phyloP scores from a whole-genome alignment of 2,329 filamentous ascomycete genomes.

The Sporothrix brasiliensis region DNA sequence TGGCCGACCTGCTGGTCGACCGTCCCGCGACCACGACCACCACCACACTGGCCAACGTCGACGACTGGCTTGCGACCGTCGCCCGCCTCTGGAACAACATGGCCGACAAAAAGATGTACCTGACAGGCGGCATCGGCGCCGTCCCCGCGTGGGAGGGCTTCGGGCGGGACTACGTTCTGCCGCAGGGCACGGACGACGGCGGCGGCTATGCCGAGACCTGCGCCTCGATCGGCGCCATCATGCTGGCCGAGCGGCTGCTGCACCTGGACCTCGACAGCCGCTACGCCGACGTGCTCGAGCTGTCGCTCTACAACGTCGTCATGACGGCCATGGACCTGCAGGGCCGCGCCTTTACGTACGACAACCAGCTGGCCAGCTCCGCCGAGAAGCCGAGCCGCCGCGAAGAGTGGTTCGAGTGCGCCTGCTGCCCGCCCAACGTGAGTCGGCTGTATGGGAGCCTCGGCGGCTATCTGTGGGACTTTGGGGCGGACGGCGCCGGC shows the following conservation, averaged over 20 bases:
- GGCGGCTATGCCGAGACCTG: conserved; percentile 16
- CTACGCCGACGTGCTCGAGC: conserved; percentile 10
- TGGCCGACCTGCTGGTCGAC: background rate
- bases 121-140: background rate
- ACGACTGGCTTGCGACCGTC: background rate
- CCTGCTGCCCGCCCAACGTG: conserved; percentile 15
- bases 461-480: conserved; percentile 16
- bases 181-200: background rate
- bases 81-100: conserved; percentile 21
- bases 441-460: background rate
- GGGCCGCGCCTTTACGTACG: conserved; percentile 3
- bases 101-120: conserved; percentile 2
- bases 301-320: conserved; percentile 22
- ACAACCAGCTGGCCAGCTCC: conserved; percentile 17
- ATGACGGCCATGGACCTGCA: conserved; percentile 18
- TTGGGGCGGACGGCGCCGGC: background rate
- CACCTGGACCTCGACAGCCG: conserved; percentile 6
- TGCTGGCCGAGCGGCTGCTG: conserved; percentile 20
- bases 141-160: conserved; percentile 19
- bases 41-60: background rate
- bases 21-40: too few species aligned
- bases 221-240: conserved; percentile 15
- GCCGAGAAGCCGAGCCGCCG: background rate
- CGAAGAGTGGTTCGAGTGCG: conserved; percentile 18
- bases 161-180: background rate